These are phyloP conservation scores for Venustampulla echinocandica DNA, from an alignment of 495 filamentous ascomycete genomes.

Conservation along the genomic window DNA sequence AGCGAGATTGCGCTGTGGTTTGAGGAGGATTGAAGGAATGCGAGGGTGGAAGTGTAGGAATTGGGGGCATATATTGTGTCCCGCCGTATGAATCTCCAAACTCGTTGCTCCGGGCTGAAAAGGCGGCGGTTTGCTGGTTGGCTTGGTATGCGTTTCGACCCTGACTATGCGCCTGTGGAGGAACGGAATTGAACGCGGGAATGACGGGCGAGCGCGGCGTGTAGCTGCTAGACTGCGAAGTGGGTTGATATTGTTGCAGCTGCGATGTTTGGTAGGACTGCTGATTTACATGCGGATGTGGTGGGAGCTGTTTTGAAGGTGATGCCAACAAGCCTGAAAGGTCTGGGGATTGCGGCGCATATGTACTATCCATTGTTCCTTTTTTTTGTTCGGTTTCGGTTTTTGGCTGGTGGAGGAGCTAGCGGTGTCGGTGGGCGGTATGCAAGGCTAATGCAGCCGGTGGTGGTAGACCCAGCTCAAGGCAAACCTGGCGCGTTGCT, in stretches of 20 bases:
- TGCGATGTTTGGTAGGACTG: neutral
- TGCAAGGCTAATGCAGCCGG: conserved; percentile 23
- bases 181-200: conserved; percentile 8
- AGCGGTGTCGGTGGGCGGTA: conserved; percentile 13
- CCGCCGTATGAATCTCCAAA: conserved; percentile 10
- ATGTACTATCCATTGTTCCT: conserved; percentile 24
- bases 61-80: conserved; percentile 19
- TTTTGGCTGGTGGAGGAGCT: neutral
- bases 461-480: neutral
- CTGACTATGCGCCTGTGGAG: neutral
- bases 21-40: conserved; percentile 16
- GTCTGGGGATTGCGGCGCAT: conserved; percentile 49
- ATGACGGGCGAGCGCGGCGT: conserved; percentile 20
- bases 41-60: conserved; percentile 21
- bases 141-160: conserved; percentile 6
- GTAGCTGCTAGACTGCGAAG: conserved; percentile 10
- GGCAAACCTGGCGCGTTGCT: neutral
- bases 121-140: neutral
- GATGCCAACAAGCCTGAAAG: conserved; percentile 41
- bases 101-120: neutral
- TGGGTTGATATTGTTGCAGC: conserved; percentile 1
- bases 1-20: conserved; percentile 13
- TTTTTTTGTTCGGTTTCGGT: conserved; percentile 4
- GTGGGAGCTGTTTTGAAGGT: conserved; percentile 5
- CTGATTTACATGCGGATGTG: neutral